Evolutionary conservation across 2,329 filamentous ascomycete genomes (phyloP).

Genomic region (Trichoderma sp.): DNA sequence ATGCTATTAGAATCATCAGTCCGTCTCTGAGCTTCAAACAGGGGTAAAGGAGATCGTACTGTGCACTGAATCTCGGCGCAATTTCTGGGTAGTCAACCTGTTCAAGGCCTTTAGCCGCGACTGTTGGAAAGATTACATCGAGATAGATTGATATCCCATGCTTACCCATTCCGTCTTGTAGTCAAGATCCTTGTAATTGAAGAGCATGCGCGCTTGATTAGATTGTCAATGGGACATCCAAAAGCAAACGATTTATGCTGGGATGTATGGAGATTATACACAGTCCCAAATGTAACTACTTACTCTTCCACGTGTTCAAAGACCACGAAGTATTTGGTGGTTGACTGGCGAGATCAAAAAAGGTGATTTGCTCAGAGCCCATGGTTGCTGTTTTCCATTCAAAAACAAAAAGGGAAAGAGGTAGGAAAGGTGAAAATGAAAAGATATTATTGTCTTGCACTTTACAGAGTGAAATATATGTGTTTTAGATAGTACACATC

Average conservation of each 20-base stretch:
- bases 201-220: conserved; percentile 57
- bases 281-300: neutral
- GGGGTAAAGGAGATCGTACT: conserved; percentile 43
- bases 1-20: conserved; percentile 7
- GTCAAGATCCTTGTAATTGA: conserved; percentile 68
- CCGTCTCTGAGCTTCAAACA: neutral
- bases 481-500: neutral
- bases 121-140: neutral
- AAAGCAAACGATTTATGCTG: neutral
- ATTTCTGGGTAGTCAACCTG: conserved; percentile 67
- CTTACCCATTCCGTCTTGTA: conserved; percentile 67
- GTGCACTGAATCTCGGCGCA: conserved; percentile 53
- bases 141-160: neutral
- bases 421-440: too few relatives aligned
- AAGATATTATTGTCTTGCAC: neutral
- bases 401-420: neutral
- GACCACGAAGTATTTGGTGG: conserved; percentile 57
- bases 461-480: neutral
- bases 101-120: neutral
- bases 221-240: neutral
- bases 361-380: conserved; percentile 44
- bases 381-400: conserved; percentile 31
- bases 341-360: conserved; percentile 66
- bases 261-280: neutral
- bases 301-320: conserved; percentile 66